phyloP scores from a whole-genome alignment of 176 grass and related monocot species.

The Oryza coarctata region DNA sequence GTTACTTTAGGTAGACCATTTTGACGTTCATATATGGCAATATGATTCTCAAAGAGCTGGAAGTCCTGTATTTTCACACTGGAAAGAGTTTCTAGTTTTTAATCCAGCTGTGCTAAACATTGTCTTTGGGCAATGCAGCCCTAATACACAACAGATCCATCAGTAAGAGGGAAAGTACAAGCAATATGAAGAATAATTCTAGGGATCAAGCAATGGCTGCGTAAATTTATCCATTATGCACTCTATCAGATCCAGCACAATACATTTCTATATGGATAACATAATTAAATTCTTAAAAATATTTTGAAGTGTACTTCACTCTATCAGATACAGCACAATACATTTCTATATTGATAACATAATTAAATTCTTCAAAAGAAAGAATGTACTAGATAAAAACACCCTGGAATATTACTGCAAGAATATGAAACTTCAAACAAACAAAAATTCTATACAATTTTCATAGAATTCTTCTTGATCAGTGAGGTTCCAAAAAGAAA shows the following conservation, averaged over 20 bases:
- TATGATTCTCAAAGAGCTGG: conserved; percentile 73
- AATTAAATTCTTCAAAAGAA: background rate
- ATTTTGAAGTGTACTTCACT: background rate
- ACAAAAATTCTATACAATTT: background rate
- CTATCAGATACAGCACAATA: background rate
- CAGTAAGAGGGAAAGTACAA: conserved; percentile 6
- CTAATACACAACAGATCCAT: background rate
- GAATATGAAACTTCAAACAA: conserved; percentile 10
- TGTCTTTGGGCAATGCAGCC: background rate
- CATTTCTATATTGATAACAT: conserved; percentile 6
- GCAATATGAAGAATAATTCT: background rate
- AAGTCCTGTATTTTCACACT: conserved; percentile 86
- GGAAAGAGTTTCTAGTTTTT: conserved; percentile 41
- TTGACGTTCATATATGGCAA: conserved; percentile 81
- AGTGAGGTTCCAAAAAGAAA: conserved; percentile 1
- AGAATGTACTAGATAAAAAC: background rate
- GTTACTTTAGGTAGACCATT: conserved; percentile 78
- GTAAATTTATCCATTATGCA: background rate
- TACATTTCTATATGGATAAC: conserved; percentile 2
- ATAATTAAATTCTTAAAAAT: background rate
- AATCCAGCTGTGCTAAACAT: background rate
- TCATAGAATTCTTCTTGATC: background rate
- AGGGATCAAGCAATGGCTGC: background rate
- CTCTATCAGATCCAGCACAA: background rate
- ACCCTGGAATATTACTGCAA: background rate